Evolutionary conservation across 2,329 filamentous ascomycete species (phyloP), one percentile per base, ranked within the genome.

Genomic region (Cladophialophora carrionii): DNA sequence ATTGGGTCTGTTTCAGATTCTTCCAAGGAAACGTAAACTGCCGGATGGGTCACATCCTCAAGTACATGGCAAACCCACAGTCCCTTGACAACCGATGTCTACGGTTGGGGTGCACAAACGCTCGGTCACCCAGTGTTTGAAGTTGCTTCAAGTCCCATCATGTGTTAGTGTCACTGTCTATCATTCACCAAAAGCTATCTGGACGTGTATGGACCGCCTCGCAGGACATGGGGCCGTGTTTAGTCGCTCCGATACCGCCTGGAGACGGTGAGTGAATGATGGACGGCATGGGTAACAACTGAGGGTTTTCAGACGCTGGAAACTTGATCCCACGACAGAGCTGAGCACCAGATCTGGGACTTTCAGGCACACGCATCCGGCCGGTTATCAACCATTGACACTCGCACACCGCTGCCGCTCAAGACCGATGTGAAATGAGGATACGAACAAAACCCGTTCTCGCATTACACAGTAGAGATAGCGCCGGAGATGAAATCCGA

Each of bases 1-100:
- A 58, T 43, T 53, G 57, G 57, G 51, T 60, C 31, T 52, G 57
- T 60, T 60, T 52, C 57, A 60, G 46, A 52, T 32, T 46, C 57
- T 41, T 52, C 48, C 48, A 41, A 51, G 46, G 46, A 51, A 32
- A 22, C 14, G 6, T 4, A 17, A 6, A 51, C 10, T 34, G 46
- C 52, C 31, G 14, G 22, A 5, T 34, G 22, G 14, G 4, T 20
- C 14, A n/a, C 22, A n/a, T 26, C 31, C 12, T 37, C 17, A 20
- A 52, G 41, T 31, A 31, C 46, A 14, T 52, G 48, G 57, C 29
- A 37, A 49, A 3, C 31, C 43, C 14, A 14, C 22, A 20, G 17
- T 9, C 51, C 17, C 51, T 22, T 12, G 43, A n/a, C 41, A n/a
- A 59, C n/a, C 31, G 52, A 34, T 17, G 37, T 24, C 24, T n/a